Evolutionary conservation across 1,284 basidiomycete genomes (phyloP).

Genomic region (Sanghuangporus weigelae): DNA sequence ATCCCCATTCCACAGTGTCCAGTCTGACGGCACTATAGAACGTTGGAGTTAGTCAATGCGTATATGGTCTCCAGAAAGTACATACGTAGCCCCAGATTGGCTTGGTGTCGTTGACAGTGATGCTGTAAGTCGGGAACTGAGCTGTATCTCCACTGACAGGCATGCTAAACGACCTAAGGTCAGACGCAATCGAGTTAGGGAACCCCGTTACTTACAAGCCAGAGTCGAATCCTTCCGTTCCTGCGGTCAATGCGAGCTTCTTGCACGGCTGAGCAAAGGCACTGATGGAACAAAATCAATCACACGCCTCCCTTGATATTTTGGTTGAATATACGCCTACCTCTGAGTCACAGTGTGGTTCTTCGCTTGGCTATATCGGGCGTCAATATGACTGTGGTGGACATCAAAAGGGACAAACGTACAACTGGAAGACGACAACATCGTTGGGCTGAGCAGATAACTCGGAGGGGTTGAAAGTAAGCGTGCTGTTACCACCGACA

Average conservation of each 20-base stretch:
- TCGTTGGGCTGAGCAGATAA: conserved; percentile 47
- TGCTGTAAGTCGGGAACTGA: conserved; percentile 46
- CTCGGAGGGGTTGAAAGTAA: conserved; percentile 47
- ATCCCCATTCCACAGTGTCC: conserved; percentile 39
- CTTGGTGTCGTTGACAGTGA: conserved; percentile 50
- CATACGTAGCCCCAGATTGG: conserved; percentile 27
- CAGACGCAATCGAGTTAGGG: not conserved
- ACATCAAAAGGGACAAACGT: conserved; percentile 22
- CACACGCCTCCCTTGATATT: no score
- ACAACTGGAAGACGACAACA: conserved; percentile 54
- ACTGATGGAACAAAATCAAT: conserved; percentile 13
- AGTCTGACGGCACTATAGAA: conserved; percentile 32
- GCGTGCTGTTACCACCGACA: conserved; percentile 39
- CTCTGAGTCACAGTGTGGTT: conserved; percentile 70
- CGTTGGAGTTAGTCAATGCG: not conserved
- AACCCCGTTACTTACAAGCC: conserved; percentile 41
- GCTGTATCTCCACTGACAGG: conserved; percentile 41
- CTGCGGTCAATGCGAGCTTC: conserved; percentile 32
- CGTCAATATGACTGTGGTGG: not conserved
- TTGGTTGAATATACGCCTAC: not conserved
- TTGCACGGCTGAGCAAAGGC: conserved; percentile 54
- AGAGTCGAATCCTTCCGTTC: conserved; percentile 49
- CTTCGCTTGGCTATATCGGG: conserved; percentile 41
- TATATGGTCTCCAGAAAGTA: not conserved
- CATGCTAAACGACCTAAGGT: conserved; percentile 32